Evolutionary conservation across 2,329 filamentous ascomycete species (phyloP).

Genomic region (Colletotrichum cordylinicola): DNA sequence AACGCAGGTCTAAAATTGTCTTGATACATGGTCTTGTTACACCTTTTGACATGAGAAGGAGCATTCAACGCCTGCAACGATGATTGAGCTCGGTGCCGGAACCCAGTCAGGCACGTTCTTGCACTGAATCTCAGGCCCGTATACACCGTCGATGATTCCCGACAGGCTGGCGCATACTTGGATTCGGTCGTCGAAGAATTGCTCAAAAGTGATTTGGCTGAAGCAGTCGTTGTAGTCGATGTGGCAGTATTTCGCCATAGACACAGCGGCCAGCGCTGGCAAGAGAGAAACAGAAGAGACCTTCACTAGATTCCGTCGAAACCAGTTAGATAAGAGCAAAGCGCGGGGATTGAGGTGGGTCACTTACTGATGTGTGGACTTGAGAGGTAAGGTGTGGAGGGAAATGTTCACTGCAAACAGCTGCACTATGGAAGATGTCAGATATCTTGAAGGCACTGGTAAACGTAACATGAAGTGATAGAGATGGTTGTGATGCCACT

Average conservation of each 20-base stretch:
- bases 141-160: background rate
- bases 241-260: background rate
- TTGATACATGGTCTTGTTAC: background rate
- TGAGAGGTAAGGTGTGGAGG: background rate
- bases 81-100: background rate
- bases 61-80: background rate
- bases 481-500: background rate
- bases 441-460: background rate
- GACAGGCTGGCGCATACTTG: background rate
- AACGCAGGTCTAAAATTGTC: background rate
- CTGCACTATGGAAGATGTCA: background rate
- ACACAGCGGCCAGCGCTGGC: background rate
- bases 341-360: background rate
- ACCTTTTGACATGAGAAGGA: background rate
- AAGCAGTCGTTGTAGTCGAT: background rate
- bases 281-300: background rate
- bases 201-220: background rate
- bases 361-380: background rate
- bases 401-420: background rate
- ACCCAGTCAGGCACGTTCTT: background rate
- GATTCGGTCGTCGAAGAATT: background rate
- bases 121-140: background rate
- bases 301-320: background rate
- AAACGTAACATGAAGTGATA: background rate
- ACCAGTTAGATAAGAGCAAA: background rate